Percentiles rank a stretch among this genome's conserved stretches.
Conservation (phyloP, 192 early-diverging fungal genomes). For the Coemansia sp. region DNA sequence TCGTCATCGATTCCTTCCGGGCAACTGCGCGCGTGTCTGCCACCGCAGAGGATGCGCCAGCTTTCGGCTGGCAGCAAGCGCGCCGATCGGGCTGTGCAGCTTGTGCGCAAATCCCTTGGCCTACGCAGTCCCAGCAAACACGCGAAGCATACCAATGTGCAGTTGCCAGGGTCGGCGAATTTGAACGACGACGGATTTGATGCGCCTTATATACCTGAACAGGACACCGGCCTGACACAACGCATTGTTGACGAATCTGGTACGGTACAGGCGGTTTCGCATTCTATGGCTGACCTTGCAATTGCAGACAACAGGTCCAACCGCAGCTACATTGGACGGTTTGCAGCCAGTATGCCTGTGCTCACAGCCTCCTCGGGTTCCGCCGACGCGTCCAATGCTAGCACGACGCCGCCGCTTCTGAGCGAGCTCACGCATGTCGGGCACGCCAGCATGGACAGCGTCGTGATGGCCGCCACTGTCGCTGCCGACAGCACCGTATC, state of each 20-base stretch:
- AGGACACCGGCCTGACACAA: background rate
- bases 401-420: constrained; percentile 13
- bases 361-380: background rate
- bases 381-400: background rate
- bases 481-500: constrained; percentile 38
- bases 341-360: constrained; percentile 39
- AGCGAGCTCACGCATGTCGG: constrained; percentile 45
- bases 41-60: constrained; percentile 45
- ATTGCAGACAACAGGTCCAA: background rate
- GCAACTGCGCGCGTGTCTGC: constrained; percentile 39
- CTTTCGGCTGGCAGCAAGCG: constrained; percentile 25
- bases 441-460: constrained; percentile 32
- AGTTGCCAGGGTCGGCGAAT: too few species aligned
- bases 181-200: constrained; percentile 38
- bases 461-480: constrained; percentile 39
- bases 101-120: constrained; percentile 20
- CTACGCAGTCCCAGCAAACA: constrained; percentile 8
- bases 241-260: background rate
- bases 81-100: constrained; percentile 4
- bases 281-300: constrained; percentile 6
- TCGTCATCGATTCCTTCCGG: constrained; percentile 18
- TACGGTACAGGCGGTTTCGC: background rate
- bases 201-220: constrained; percentile 20
- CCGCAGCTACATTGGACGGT: constrained; percentile 10
- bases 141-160: background rate